Percentiles rank a stretch among this genome's conserved stretches.
phyloP scores from a whole-genome alignment of 2,329 filamentous ascomycete genomes.

The Nothopassalora personata region DNA sequence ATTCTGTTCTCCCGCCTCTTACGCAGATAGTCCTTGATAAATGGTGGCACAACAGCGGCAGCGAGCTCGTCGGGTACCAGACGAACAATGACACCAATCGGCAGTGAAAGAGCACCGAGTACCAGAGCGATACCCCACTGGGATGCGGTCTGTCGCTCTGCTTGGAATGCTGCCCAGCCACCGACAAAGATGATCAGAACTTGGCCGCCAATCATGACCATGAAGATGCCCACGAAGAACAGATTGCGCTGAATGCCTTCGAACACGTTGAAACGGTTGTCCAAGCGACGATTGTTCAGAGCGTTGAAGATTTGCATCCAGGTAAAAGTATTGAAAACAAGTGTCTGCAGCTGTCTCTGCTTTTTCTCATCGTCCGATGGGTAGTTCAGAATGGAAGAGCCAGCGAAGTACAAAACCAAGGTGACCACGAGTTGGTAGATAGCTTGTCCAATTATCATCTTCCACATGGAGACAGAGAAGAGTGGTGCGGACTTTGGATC shows the following conservation, averaged over 20 bases:
- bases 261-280: constrained; percentile 94
- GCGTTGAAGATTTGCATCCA: constrained; percentile 99
- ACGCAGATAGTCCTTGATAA: constrained; percentile 34
- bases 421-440: constrained; percentile 78
- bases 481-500: constrained; percentile 67
- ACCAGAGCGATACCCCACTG: constrained; percentile 88
- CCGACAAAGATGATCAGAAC: constrained; percentile 86
- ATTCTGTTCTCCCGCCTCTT: constrained; percentile 40
- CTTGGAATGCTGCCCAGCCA: constrained; percentile 67
- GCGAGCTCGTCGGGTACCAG: constrained; percentile 71
- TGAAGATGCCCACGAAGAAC: constrained; percentile 83
- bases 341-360: constrained; percentile 60
- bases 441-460: constrained; percentile 94
- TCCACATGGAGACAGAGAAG: constrained; percentile 94
- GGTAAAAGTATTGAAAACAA: constrained; percentile 97
- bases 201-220: constrained; percentile 83
- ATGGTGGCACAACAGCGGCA: constrained; percentile 37
- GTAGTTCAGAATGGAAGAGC: constrained; percentile 56
- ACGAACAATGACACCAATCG: constrained; percentile 74
- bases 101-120: constrained; percentile 77
- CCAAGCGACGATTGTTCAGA: constrained; percentile 91
- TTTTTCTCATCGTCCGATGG: constrained; percentile 29
- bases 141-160: constrained; percentile 60
- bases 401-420: constrained; percentile 77
- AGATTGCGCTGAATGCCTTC: constrained; percentile 79